These are phyloP conservation scores for Polyporus tsugae DNA, from an alignment of 1,284 basidiomycete species.

Conservation along the genomic window DNA sequence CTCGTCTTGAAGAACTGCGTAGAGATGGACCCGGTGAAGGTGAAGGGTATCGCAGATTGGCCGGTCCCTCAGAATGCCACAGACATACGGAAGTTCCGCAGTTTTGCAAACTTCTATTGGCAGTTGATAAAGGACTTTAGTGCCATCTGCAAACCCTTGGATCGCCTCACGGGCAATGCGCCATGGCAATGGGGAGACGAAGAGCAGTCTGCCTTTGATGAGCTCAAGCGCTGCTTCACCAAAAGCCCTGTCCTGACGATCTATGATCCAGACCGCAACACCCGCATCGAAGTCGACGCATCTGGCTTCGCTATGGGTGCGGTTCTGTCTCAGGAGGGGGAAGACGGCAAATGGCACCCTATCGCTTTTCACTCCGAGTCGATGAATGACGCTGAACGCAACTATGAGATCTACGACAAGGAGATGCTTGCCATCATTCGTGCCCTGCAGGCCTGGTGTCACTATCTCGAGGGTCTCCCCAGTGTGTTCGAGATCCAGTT, in stretches of 20 bases:
- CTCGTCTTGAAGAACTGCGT: no score
- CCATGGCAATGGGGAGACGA: conserved; percentile 17
- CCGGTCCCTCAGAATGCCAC: conserved; percentile 39
- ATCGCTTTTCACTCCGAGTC: no score
- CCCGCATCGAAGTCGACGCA: not conserved
- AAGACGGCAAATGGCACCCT: no score
- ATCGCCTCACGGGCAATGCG: conserved; percentile 32
- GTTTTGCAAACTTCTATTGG: conserved; percentile 46
- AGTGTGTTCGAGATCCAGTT: no score
- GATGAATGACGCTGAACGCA: no score
- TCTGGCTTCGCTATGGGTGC: no score
- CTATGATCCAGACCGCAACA: not conserved
- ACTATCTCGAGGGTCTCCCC: no score
- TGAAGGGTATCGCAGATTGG: conserved; percentile 47
- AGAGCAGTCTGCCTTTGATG: conserved; percentile 1
- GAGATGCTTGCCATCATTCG: no score
- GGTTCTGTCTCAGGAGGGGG: no score
- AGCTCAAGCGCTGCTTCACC: conserved; percentile 3
- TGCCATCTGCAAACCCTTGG: conserved; percentile 41
- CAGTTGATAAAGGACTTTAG: conserved; percentile 51
- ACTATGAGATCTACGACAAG: no score
- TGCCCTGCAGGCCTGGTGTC: no score
- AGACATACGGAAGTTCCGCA: conserved; percentile 34
- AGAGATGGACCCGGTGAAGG: no score
- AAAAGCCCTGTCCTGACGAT: not conserved